These are phyloP conservation scores for Penicillium fimorum DNA, from an alignment of 495 filamentous ascomycete genomes.

Conservation along the genomic window DNA sequence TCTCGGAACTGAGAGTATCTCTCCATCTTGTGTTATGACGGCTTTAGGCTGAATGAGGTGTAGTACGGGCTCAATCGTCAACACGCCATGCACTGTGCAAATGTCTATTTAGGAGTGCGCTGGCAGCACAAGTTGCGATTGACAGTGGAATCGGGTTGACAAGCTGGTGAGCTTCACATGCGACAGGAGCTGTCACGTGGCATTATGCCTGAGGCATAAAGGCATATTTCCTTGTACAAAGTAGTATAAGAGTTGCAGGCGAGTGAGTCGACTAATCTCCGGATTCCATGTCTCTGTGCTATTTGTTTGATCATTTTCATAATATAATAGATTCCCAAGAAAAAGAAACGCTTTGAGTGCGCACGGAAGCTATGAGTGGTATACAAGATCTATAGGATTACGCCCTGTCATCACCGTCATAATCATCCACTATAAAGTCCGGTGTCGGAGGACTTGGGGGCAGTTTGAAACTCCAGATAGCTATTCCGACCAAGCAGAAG, in stretches of 20 bases:
- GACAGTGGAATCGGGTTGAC: background rate
- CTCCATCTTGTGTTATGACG: conserved; percentile 64
- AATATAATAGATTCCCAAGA: background rate
- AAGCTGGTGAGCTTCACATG: conserved; percentile 12
- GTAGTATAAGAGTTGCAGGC: background rate
- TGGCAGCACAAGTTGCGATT: background rate
- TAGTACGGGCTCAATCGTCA: background rate
- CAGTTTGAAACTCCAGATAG: conserved; percentile 40
- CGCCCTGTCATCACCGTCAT: conserved; percentile 20
- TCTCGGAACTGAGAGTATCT: conserved; percentile 97
- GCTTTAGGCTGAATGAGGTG: background rate
- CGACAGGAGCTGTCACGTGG: conserved; percentile 4
- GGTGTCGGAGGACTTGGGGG: conserved; percentile 23
- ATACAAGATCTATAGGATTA: conserved; percentile 19
- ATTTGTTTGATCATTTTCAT: background rate
- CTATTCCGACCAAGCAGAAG: conserved; percentile 38
- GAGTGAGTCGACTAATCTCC: background rate
- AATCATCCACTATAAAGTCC: conserved; percentile 29
- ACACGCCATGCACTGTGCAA: background rate
- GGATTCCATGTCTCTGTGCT: background rate
- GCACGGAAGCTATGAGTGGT: conserved; percentile 14
- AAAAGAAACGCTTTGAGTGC: background rate
- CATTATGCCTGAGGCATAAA: conserved; percentile 1
- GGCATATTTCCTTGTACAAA: background rate
- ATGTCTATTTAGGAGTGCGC: background rate